phyloP scores from a whole-genome alignment of 345 rosid genomes.

The Gossypium turneri region DNA sequence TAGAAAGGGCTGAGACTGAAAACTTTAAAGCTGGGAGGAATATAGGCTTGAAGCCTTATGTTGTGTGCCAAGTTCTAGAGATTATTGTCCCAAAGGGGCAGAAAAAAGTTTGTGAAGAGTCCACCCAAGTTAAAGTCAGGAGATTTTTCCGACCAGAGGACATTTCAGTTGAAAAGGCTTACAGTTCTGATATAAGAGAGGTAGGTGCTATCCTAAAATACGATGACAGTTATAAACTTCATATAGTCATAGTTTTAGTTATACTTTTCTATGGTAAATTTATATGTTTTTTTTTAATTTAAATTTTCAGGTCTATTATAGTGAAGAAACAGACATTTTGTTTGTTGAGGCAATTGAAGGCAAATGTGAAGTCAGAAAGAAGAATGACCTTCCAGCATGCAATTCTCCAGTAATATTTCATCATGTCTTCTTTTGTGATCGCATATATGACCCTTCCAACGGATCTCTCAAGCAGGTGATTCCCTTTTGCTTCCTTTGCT shows the following conservation, averaged over 20 bases:
- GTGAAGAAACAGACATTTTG: conserved; percentile 43
- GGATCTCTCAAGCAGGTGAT: conserved; percentile 73
- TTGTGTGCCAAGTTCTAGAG: conserved; percentile 60
- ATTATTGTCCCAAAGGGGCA: conserved; percentile 31
- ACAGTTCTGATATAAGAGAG: conserved; percentile 58
- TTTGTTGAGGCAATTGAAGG: conserved; percentile 49
- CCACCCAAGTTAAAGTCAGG: conserved; percentile 40
- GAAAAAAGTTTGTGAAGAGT: conserved; percentile 25
- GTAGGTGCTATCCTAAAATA: conserved; percentile 23
- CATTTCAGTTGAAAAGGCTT: conserved; percentile 60
- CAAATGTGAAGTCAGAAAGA: conserved; percentile 85
- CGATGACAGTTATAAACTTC: neutral
- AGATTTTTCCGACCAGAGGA: conserved; percentile 73
- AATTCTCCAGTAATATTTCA: conserved; percentile 46
- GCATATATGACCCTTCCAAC: conserved; percentile 57
- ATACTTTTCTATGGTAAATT: conserved; percentile 9
- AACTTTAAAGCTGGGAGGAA: conserved; percentile 56
- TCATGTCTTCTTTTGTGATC: conserved; percentile 82
- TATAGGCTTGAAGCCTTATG: conserved; percentile 56
- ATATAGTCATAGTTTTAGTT: neutral
- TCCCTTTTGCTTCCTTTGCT: conserved; percentile 7
- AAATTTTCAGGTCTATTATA: conserved; percentile 64
- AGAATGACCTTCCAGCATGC: conserved; percentile 46
- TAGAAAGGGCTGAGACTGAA: conserved; percentile 23
- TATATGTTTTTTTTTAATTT: neutral